A percentile compares a stretch with the other conserved stretches of the same genome.
phyloP scores from a whole-genome alignment of 306 rosid genomes.

The Gillenia trifoliata region DNA sequence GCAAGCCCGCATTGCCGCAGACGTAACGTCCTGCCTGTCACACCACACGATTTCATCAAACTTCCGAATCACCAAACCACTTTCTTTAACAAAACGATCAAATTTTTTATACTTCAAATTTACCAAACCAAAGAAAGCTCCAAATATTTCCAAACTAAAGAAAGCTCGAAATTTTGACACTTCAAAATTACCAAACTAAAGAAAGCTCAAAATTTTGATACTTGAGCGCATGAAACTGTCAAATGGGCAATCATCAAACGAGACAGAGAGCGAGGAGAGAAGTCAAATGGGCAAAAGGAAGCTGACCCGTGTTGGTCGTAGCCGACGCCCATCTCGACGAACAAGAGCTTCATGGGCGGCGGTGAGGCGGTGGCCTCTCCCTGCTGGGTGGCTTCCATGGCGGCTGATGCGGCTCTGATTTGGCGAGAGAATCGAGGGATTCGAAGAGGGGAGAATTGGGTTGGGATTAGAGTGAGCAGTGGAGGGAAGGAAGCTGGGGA shows the following conservation, averaged over 20 bases:
- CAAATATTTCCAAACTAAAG: background rate
- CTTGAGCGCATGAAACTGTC: background rate
- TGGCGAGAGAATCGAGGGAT: slow-evolving; percentile 31
- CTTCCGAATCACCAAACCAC: background rate
- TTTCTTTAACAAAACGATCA: background rate
- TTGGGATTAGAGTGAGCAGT: slow-evolving; percentile 22
- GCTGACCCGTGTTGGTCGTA: slow-evolving; percentile 90
- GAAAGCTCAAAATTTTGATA: background rate
- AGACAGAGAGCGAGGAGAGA: background rate
- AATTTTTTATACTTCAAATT: background rate
- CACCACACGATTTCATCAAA: slow-evolving; percentile 5
- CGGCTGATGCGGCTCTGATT: slow-evolving; percentile 17
- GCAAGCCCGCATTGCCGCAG: slow-evolving; percentile 95
- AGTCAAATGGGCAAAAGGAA: slow-evolving; percentile 5
- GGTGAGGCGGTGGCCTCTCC: slow-evolving; percentile 24
- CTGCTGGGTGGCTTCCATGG: slow-evolving; percentile 60
- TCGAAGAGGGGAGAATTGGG: slow-evolving; percentile 20
- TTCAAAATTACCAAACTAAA: background rate
- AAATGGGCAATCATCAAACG: background rate
- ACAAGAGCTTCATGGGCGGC: slow-evolving; percentile 69
- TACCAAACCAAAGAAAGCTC: background rate
- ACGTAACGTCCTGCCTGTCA: slow-evolving; percentile 73
- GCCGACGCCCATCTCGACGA: slow-evolving; percentile 98
- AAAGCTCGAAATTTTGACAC: background rate
- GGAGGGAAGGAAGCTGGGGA: slow-evolving; percentile 11